Evolutionary conservation across 352 stramenopile species (phyloP).

Genomic region (Peronospora farinosa): DNA sequence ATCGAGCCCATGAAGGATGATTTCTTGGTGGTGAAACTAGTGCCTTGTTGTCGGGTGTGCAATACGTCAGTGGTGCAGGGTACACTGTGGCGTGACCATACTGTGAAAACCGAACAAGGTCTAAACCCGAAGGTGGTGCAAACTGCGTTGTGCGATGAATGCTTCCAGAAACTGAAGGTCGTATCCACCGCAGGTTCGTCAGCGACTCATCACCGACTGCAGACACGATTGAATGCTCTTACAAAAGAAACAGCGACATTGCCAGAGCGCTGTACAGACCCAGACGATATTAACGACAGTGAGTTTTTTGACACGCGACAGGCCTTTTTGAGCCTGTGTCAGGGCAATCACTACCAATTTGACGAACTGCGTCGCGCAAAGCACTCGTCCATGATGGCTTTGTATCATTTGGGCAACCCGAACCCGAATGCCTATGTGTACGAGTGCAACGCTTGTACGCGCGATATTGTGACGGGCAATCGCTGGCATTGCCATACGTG

Average conservation of each 20-base stretch:
- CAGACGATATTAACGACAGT: conserved; percentile 80
- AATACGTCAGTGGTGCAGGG: conserved; percentile 72
- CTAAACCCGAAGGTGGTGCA: conserved; percentile 64
- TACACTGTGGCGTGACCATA: conserved; percentile 55
- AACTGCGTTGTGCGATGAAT: conserved; percentile 68
- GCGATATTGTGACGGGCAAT: conserved; percentile 76
- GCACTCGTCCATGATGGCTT: conserved; percentile 99
- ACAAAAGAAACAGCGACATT: conserved; percentile 50
- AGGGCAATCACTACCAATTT: conserved; percentile 98
- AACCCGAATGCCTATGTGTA: conserved; percentile 85
- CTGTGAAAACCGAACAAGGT: conserved; percentile 52
- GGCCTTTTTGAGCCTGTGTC: conserved; percentile 95
- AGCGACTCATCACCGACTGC: conserved; percentile 36
- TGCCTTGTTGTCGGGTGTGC: conserved; percentile 78
- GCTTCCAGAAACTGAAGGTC: conserved; percentile 66
- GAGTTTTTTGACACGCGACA: conserved; percentile 95
- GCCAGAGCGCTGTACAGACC: conserved; percentile 69
- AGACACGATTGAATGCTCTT: conserved; percentile 46
- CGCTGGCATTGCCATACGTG: conserved; percentile 88
- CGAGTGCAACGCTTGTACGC: conserved; percentile 80
- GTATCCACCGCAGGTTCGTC: conserved; percentile 25
- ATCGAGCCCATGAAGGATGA: conserved; percentile 89
- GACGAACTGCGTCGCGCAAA: conserved; percentile 97
- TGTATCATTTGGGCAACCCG: conserved; percentile 98
- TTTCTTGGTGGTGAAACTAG: conserved; percentile 83